These are phyloP conservation scores for Mycena rosella DNA, from an alignment of 768 basidiomycete species.

Conservation along the genomic window DNA sequence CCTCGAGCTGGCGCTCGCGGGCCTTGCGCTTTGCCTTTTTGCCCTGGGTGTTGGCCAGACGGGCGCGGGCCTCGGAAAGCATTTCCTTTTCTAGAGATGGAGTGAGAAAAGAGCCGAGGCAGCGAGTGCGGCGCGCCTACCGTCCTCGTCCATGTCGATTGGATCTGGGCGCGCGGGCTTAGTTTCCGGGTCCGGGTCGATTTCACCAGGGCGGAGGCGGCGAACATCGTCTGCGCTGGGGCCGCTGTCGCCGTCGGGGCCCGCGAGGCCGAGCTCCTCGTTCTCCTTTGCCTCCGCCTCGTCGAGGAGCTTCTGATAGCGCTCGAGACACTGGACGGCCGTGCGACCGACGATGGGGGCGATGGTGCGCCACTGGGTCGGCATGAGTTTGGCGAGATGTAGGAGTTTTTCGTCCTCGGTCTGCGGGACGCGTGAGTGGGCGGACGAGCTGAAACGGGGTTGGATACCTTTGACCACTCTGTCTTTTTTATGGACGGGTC, in stretches of 20 bases:
- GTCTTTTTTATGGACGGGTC: constrained; percentile 99
- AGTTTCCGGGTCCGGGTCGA: constrained; percentile 98
- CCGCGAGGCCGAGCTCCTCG: constrained; percentile 92
- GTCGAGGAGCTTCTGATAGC: constrained; percentile 97
- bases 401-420: constrained; percentile 99
- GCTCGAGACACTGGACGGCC: constrained; percentile 96
- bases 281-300: constrained; percentile 98
- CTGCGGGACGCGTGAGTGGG: constrained; percentile 40
- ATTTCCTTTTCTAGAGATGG: constrained; percentile 84
- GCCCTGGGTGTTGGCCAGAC: constrained; percentile 98
- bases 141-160: constrained; percentile 99
- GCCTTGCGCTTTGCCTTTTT: constrained; percentile 99
- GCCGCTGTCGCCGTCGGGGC: constrained; percentile 82
- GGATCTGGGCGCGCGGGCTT: constrained; percentile 98
- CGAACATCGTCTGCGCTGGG: constrained; percentile 95
- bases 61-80: constrained; percentile 97
- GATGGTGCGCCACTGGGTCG: constrained; percentile 99
- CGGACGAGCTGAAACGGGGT: neutral
- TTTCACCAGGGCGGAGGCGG: constrained; percentile 92
- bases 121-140: neutral
- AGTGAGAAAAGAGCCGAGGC: neutral
- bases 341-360: constrained; percentile 98
- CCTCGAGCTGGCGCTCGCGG: constrained; percentile 95
- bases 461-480: constrained; percentile 88
- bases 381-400: constrained; percentile 98